Evolutionary conservation across 176 grass and related monocot genomes (phyloP).

Genomic region (Echinochloa phyllopogon): DNA sequence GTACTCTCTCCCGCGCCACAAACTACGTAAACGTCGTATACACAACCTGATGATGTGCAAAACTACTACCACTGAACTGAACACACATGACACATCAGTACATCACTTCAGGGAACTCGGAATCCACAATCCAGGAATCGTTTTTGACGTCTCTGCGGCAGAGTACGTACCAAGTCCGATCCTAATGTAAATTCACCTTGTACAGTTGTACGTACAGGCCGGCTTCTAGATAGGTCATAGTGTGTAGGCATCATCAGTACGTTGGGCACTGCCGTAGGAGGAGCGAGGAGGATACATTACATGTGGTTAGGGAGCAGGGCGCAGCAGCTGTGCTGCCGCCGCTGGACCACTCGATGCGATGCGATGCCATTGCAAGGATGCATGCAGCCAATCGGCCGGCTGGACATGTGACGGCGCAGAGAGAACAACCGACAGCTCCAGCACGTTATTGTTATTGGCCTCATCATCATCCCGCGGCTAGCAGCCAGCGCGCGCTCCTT

Average conservation of each 20-base stretch:
- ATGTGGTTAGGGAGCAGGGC: neutral
- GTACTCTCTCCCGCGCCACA: neutral
- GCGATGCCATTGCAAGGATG: neutral
- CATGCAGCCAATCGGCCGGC: slow-evolving; percentile 40
- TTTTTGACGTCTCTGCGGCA: neutral
- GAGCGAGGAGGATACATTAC: neutral
- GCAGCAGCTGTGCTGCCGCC: neutral
- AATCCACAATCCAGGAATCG: neutral
- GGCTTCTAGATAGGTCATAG: neutral
- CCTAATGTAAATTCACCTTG: neutral
- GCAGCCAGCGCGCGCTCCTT: neutral
- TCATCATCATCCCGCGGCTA: slow-evolving; percentile 31
- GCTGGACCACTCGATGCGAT: slow-evolving; percentile 22
- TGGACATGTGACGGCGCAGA: slow-evolving; percentile 66
- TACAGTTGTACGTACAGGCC: neutral
- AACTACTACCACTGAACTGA: neutral
- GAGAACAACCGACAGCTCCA: slow-evolving; percentile 86
- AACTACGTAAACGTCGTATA: neutral
- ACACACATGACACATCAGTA: neutral
- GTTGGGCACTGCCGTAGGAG: neutral
- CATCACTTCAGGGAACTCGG: neutral
- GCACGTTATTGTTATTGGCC: slow-evolving; percentile 80
- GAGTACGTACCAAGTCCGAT: neutral
- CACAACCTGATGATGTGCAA: neutral
- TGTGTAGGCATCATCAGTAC: neutral